Evolutionary conservation across 2,329 filamentous ascomycete species (phyloP), one percentile per base, ranked within the genome.

Genomic region (Harringtonia aguacate): DNA sequence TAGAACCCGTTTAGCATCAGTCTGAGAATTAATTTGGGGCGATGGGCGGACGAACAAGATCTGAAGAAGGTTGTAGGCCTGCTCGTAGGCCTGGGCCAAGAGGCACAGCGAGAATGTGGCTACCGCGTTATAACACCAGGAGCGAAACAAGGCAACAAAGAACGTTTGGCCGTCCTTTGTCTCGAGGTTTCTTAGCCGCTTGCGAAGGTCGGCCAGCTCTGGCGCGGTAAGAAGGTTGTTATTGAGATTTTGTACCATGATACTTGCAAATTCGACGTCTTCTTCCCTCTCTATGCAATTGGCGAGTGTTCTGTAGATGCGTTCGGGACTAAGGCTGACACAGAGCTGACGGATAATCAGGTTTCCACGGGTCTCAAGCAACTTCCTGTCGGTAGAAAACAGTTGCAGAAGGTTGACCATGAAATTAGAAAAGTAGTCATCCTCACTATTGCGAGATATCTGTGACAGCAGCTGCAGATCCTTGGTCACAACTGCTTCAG

Each of bases 221-320:
- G 94, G 92, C 0, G 94, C 92, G 2, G 94, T 98, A 52, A 98
- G 95, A 44, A 98, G 79, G 56, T 98, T 98, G 62, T 98, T 98
- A 67, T 98, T 98, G 42, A 98, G 72, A 56, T 97, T 97, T 61
- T 98, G 92, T 27, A 98, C 88, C 92, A 98, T 98, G 55, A 98
- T 97, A 59, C 90, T 95, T 15, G 92, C 90, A 63, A 98, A 98
- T 60, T 98, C 94, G 35, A 98, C 79, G 59, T 98, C 92, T 64
- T 97, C 92, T 61, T 98, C 92, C 58, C 89, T 94, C 61, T 97
- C 92, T 10, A 98, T 84, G 53, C 92, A 95, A 55, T 98, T 92
- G 22, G 92, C 94, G 50, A 98, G 72, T 3, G 88, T 97, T 28
- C 92, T 80, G 58, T 97, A 98, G 46, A 98, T 98, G 37, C 89